Evolutionary conservation across 2,329 filamentous ascomycete species (phyloP).

Genomic region (Colletotrichum sublineola): DNA sequence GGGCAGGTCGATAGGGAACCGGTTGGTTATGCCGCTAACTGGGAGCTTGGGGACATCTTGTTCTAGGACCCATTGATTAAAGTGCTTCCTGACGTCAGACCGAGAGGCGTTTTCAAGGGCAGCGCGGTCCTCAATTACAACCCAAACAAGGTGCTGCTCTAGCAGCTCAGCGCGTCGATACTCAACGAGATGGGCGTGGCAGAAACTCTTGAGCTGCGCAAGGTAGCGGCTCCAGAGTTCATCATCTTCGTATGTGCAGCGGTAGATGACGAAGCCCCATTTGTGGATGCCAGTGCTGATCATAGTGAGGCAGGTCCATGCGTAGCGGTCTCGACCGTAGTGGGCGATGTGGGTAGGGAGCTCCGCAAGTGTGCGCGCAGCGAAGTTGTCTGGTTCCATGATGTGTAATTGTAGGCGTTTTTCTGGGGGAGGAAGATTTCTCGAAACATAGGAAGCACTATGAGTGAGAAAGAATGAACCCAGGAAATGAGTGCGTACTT

Average conservation of each 20-base stretch:
- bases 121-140: neutral
- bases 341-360: neutral
- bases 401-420: neutral
- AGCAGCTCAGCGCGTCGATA: conserved; percentile 11
- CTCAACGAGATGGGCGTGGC: neutral
- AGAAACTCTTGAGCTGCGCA: neutral
- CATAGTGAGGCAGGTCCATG: neutral
- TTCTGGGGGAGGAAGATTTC: neutral
- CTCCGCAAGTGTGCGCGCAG: conserved; percentile 14
- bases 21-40: neutral
- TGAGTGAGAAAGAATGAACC: neutral
- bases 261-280: conserved; percentile 44
- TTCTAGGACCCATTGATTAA: neutral
- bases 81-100: neutral
- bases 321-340: neutral
- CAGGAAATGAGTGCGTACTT: neutral
- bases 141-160: conserved; percentile 16
- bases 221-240: conserved; percentile 37
- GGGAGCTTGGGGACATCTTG: neutral
- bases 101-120: neutral
- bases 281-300: conserved; percentile 23
- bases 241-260: conserved; percentile 42
- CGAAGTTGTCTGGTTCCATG: neutral
- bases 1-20: neutral
- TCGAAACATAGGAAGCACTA: neutral